A percentile compares a stretch with the other conserved stretches of the same genome.
phyloP scores from a whole-genome alignment of 345 rosid species.

The rapeseed (Brassica napus) region DNA sequence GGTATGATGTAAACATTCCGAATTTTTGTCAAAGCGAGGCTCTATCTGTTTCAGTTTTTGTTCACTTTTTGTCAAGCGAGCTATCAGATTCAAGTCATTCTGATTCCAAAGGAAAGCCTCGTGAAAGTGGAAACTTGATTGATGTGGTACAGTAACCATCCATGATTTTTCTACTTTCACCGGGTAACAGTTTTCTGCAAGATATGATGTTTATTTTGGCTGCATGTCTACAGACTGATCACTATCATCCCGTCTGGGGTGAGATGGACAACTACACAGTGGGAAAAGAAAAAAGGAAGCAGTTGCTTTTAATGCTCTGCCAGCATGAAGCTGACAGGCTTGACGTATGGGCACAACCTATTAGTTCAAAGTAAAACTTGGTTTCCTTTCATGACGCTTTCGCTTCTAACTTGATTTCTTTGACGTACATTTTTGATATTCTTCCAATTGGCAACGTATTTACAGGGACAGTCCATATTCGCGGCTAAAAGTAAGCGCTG shows the following conservation, averaged over 20 bases:
- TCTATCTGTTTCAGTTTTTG: conserved; percentile 68
- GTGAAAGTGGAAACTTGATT: conserved; percentile 53
- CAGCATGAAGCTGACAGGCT: conserved; percentile 95
- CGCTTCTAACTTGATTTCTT: not conserved
- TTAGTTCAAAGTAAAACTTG: conserved; percentile 58
- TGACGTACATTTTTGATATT: conserved; percentile 22
- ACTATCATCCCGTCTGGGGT: conserved; percentile 87
- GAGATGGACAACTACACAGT: conserved; percentile 64
- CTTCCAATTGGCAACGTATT: conserved; percentile 20
- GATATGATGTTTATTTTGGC: conserved; percentile 10
- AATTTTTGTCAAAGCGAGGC: conserved; percentile 79
- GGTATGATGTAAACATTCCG: conserved; percentile 58
- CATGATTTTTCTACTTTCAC: conserved; percentile 33
- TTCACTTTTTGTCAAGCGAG: conserved; percentile 64
- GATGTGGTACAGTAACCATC: conserved; percentile 50
- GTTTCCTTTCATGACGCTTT: not conserved
- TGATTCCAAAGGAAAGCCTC: conserved; percentile 53
- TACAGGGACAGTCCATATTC: conserved; percentile 57
- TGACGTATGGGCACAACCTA: conserved; percentile 93
- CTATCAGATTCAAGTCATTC: conserved; percentile 50
- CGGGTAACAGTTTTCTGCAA: conserved; percentile 58
- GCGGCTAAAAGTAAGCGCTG: conserved; percentile 61
- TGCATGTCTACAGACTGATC: conserved; percentile 54
- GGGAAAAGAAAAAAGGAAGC: conserved; percentile 79
- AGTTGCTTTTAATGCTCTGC: conserved; percentile 81